These are phyloP conservation scores for Immersiporthe knoxdaviesiana DNA, from an alignment of 2,329 filamentous ascomycete species.

Conservation along the genomic window DNA sequence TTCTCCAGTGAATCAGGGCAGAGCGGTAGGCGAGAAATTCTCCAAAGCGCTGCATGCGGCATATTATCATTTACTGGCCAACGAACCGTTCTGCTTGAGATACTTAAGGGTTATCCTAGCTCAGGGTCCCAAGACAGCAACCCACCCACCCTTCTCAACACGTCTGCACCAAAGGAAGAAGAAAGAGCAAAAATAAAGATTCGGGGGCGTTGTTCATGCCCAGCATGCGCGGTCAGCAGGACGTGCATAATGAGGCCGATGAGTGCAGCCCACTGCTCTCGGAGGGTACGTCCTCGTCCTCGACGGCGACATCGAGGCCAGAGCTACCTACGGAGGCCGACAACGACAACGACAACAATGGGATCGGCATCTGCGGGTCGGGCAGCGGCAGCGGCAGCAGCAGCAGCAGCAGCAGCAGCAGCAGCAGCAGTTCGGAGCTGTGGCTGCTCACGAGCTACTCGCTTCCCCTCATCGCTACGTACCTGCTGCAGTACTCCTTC, in stretches of 20 bases:
- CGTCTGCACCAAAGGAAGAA: neutral
- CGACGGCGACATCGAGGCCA: neutral
- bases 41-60: neutral
- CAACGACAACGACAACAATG: neutral
- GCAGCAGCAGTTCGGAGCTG: constrained; percentile 23
- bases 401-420: too few relatives aligned
- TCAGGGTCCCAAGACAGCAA: neutral
- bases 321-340: neutral
- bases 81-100: too few relatives aligned
- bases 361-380: neutral
- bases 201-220: neutral
- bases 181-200: neutral
- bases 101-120: neutral
- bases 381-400: too few relatives aligned
- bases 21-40: neutral
- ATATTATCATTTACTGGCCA: neutral
- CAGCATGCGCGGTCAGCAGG: constrained; percentile 1
- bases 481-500: constrained; percentile 57
- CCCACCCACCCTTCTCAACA: neutral
- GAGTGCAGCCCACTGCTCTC: constrained; percentile 24
- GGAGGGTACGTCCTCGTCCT: constrained; percentile 8
- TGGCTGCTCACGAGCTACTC: constrained; percentile 42
- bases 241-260: constrained; percentile 10
- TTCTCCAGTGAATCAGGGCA: neutral
- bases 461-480: constrained; percentile 54